Percentiles rank a stretch among this genome's conserved stretches.
Conservation (phyloP, 305 asterid genomes). For the Nicotiana rustica region DNA sequence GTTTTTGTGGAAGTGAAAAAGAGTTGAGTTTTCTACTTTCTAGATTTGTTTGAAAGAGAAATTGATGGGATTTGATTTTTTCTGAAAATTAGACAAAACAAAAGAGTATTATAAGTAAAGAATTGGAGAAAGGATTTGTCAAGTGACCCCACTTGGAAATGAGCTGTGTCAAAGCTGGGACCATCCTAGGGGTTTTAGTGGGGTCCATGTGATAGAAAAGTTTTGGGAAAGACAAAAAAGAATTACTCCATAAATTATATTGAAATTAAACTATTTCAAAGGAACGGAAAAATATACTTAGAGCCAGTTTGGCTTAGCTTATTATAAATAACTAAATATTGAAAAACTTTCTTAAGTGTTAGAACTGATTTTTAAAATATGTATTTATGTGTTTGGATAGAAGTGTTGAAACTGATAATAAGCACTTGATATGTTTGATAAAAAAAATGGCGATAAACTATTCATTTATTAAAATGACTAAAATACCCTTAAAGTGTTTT, state of each 20-base stretch:
- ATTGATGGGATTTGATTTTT: slow-evolving; percentile 46
- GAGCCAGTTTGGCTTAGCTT: too few species aligned
- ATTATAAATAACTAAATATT: too few species aligned
- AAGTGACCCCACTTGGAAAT: slow-evolving; percentile 27
- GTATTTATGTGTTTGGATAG: too few species aligned
- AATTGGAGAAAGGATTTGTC: not conserved
- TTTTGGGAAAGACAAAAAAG: not conserved
- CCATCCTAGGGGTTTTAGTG: slow-evolving; percentile 22
- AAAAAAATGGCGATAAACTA: too few species aligned
- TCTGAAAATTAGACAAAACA: slow-evolving; percentile 22
- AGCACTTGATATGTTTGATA: too few species aligned
- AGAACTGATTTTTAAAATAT: too few species aligned
- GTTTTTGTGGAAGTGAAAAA: not conserved
- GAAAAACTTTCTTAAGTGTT: too few species aligned
- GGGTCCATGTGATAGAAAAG: slow-evolving; percentile 36
- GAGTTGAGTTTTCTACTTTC: slow-evolving; percentile 35
- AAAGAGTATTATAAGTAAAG: not conserved
- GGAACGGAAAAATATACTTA: not conserved
- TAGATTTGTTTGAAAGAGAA: slow-evolving; percentile 45
- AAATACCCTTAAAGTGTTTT: too few species aligned
- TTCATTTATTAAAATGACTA: too few species aligned
- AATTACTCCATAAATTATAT: too few species aligned
- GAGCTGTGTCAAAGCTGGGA: slow-evolving; percentile 35
- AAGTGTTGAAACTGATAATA: too few species aligned
- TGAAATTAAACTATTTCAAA: not conserved